Conservation (phyloP, 805 yeast genomes). For the Barnettozyma vustinii region DNA sequence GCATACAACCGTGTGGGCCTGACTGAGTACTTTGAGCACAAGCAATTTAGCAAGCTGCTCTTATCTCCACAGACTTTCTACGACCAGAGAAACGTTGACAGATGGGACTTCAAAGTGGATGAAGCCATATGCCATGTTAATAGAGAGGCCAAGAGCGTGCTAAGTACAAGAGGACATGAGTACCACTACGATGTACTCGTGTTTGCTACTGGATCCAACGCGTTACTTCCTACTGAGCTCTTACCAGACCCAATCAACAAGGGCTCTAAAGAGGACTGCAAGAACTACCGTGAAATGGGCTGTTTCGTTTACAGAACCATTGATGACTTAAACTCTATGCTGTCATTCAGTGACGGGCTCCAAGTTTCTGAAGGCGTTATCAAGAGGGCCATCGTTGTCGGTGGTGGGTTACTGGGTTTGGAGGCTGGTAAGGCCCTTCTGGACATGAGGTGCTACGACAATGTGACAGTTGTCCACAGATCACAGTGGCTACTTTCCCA, state of each 20-base stretch:
- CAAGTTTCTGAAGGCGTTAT: background rate
- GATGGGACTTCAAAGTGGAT: constrained; percentile 25
- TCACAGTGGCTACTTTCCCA: constrained; percentile 31
- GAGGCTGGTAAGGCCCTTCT: constrained; percentile 34
- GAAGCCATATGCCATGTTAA: constrained; percentile 20
- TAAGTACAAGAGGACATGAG: constrained; percentile 14
- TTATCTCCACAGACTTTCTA: constrained; percentile 26
- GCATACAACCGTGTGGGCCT: constrained; percentile 35
- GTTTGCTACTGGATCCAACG: constrained; percentile 30
- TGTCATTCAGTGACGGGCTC: constrained; percentile 19
- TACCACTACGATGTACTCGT: constrained; percentile 26
- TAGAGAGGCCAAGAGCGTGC: constrained; percentile 11
- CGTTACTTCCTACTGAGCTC: constrained; percentile 25
- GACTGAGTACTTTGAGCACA: constrained; percentile 28
- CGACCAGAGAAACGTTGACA: constrained; percentile 16
- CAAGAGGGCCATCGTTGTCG: constrained; percentile 29
- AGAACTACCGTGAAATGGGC: constrained; percentile 25
- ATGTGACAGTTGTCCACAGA: constrained; percentile 30
- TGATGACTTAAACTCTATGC: constrained; percentile 29
- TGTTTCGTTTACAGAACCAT: constrained; percentile 32
- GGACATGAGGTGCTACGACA: constrained; percentile 27
- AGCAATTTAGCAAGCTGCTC: constrained; percentile 23
- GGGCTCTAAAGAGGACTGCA: constrained; percentile 9
- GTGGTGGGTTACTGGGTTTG: constrained; percentile 31
- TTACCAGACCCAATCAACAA: constrained; percentile 18